Evolutionary conservation across 371 early-diverging fungal genomes (phyloP), one percentile per base, ranked within the genome.

Genomic region (Conidiobolus incongruus): DNA sequence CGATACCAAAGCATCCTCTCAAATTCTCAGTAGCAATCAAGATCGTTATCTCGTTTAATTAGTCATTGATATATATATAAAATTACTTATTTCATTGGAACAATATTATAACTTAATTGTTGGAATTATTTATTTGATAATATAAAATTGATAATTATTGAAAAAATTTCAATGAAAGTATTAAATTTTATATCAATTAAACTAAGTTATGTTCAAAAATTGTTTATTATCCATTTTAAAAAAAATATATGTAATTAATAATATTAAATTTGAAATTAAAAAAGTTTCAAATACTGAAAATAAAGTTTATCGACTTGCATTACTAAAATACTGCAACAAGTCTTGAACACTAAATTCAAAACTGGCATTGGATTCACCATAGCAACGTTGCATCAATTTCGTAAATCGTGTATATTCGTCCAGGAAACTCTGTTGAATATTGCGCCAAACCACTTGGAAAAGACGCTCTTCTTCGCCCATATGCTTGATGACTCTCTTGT

Each of bases 401-500:
- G 77, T 79, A 60, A 83, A 82, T 36, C 76, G 67, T 47, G 79
- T 72, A 47, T 85, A 72, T 54, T 80, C 77, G 21, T 69, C 70
- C 38, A 82, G 70, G 38, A 84, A 69, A 35, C 88, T 90, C 47
- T 88, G 83, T 44, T 86, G 81, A 32, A 91, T 83, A 8, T 77
- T 78, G 37, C 82, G 66, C 93, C 95, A 92, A 0, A 92, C 81
- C 1, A 90, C 81, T 49, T 80, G 82, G 3, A 85, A 49, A 20
- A 95, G 54, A 0, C 77, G 74, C 31, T 75, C 84, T 49, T 81
- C 81, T 26, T 82, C 84, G 1, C 78, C 63, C 52, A 82, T 89
- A 55, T 91, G 92, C 52, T 90, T 91, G 39, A 91, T 88, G 1
- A 92, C 90, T 32, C 86, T 72, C 46, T 81, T 85, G 52, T 87